Evolutionary conservation across 148 eudicot species (phyloP), one percentile per base, ranked within the genome.

Genomic region (Mesembryanthemum crystallinum): DNA sequence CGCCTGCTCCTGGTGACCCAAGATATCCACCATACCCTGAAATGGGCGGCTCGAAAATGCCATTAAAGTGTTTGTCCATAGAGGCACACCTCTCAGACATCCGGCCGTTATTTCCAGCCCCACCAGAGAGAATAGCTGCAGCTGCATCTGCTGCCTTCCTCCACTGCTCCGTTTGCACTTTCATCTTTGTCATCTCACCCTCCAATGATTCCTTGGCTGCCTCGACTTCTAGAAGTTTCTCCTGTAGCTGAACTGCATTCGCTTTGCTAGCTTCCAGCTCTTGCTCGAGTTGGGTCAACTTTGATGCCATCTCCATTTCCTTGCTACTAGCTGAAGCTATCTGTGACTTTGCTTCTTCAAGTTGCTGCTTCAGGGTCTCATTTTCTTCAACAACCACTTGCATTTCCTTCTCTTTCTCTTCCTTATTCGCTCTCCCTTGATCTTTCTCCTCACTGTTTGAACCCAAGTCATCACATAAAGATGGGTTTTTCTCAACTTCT

Each of bases 91-190:
- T 84, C 76, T 86, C 91, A 0, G 92, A 85, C 1, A 90, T 74
- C 49, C 91, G 82, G 7, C 88, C 91, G 23, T 83, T 84, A 78
- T 72, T 82, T 23, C 86, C 91, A 42, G 67, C 86, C 4, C 84
- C 92, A 11, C 86, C 92, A 33, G 93, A 81, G 17, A 92, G 88
- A 68, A 92, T 87, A 7, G 89, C 75, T 1, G 97, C 97, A 23
- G 97, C 97, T 52, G 95, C 97, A 77, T 92, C 95, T 1, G 95
- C 97, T 0, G 99, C 99, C 79, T 95, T 95, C 70, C 96, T 86
- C 99, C 99, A 95, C 67, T 95, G 99, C 83, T 95, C 99, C 3
- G 97, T 92, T 73, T 92, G 99, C 13, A 95, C 91, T 37, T 88
- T 91, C 74, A 95, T 87, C 83, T 78, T 90, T 81, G 79, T 95